These are phyloP conservation scores for Pinus albicaulis DNA, from an alignment of 75 land plant species.

Conservation along the genomic window DNA sequence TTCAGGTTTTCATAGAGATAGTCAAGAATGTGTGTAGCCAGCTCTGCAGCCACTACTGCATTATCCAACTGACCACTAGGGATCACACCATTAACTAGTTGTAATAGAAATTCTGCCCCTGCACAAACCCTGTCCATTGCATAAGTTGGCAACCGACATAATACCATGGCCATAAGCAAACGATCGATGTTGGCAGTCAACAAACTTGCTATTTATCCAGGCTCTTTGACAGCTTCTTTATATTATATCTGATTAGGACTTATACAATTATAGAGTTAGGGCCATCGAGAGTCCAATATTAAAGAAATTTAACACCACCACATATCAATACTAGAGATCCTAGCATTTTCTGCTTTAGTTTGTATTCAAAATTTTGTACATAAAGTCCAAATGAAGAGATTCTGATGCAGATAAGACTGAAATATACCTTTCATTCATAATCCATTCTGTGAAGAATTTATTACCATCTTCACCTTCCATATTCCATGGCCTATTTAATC, in stretches of 20 bases:
- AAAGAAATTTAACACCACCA: background rate
- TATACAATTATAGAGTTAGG: constrained; percentile 7
- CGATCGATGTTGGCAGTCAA: background rate
- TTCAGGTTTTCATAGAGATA: constrained; percentile 66
- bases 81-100: constrained; percentile 66
- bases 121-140: constrained; percentile 72
- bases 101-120: constrained; percentile 78
- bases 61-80: constrained; percentile 33
- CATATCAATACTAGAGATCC: background rate
- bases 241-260: constrained; percentile 1
- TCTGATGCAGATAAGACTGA: background rate
- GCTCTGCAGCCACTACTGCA: constrained; percentile 47
- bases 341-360: too few species aligned
- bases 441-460: too few species aligned
- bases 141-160: background rate
- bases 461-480: too few species aligned
- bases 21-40: constrained; percentile 74
- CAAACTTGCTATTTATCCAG: background rate
- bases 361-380: too few species aligned
- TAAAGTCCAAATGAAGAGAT: background rate
- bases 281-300: background rate
- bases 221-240: constrained; percentile 2
- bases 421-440: background rate
- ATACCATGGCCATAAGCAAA: background rate
- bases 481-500: too few species aligned